Evolutionary conservation across 2,329 filamentous ascomycete species (phyloP), one percentile per base, ranked within the genome.

Genomic region (Microcyclosporella mali): DNA sequence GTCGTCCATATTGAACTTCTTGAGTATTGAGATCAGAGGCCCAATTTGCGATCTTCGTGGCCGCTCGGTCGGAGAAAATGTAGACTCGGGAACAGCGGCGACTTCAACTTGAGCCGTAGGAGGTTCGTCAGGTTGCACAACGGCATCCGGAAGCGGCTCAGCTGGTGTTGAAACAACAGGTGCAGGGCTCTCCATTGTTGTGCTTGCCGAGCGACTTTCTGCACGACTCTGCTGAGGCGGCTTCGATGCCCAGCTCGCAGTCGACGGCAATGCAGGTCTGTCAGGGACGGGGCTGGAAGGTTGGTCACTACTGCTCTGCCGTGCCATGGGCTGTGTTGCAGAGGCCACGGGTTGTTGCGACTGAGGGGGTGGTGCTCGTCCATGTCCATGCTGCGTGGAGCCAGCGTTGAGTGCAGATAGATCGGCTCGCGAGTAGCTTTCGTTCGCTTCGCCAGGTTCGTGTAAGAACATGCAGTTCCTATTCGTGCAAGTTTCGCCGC

Each of bases 391-490:
- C 61, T 82, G 88, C 1, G 85, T 88, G 49, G 84, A 85, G 43
- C 88, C 82, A 47, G 86, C 90, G 58, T 95, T 97, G 74, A 95
- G 86, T 14, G 89, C 94, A 1, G 90, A 97, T 29, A 97, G 69
- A 64, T 95, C 90, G 63, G 95, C 88, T 36, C 92, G 79, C 7
- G 88, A 94, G 63, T 95, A 97, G 67, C 88, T 95, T 60, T 97
- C 90, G 54, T 92, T 90, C 56, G 95, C 92, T 60, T 98, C 92
- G n/a, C 92, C 94, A 30, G 92, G 85, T 66, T 98, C 94, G 61
- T 98, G 92, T 38, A 98, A 69, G 65, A 98, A 98, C 79, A 95
- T 98, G 71, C 92, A 98, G 50, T 92, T 90, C 39, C 89, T 82
- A 60, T 98, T 98, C 43, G 86, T 88, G 67, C 92, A 98, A 53